Percentiles rank a stretch among this genome's conserved stretches.
Evolutionary conservation across 208 protist species (phyloP).

Genomic region (Porcisia hertigi): DNA sequence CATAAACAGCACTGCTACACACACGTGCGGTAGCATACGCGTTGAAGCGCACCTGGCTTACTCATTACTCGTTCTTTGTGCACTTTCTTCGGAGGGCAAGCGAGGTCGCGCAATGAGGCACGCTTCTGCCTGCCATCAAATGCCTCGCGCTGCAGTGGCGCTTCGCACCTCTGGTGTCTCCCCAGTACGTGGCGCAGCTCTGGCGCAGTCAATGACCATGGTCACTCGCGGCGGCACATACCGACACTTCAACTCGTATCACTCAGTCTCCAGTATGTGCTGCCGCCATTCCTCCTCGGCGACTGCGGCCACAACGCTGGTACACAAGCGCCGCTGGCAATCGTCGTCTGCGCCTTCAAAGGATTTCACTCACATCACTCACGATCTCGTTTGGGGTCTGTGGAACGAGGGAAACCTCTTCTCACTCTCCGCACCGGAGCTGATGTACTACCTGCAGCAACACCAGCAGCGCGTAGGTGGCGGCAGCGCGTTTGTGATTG

Average conservation of each 20-base stretch:
- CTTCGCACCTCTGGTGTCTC: neutral
- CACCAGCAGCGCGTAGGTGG: conserved; percentile 39
- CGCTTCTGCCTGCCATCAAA: neutral
- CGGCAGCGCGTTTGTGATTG: conserved; percentile 14
- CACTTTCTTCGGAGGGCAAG: neutral
- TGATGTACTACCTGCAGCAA: conserved; percentile 68
- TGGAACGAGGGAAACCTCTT: conserved; percentile 94
- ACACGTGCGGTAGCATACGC: neutral
- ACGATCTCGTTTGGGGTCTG: conserved; percentile 84
- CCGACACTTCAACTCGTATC: neutral
- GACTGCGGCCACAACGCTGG: neutral
- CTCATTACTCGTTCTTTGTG: neutral
- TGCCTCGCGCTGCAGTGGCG: neutral
- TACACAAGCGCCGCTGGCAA: conserved; percentile 12
- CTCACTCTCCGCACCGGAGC: conserved; percentile 82
- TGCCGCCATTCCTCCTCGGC: neutral
- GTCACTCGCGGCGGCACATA: neutral
- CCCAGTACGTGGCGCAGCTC: neutral
- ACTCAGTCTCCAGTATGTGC: neutral
- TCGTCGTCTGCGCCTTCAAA: conserved; percentile 14
- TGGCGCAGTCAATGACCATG: neutral
- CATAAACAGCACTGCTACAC: neutral
- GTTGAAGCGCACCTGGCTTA: neutral
- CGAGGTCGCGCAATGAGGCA: neutral
- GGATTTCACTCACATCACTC: conserved; percentile 69